phyloP scores from a whole-genome alignment of 1,284 basidiomycete genomes.

The Tylopilus sp. region DNA sequence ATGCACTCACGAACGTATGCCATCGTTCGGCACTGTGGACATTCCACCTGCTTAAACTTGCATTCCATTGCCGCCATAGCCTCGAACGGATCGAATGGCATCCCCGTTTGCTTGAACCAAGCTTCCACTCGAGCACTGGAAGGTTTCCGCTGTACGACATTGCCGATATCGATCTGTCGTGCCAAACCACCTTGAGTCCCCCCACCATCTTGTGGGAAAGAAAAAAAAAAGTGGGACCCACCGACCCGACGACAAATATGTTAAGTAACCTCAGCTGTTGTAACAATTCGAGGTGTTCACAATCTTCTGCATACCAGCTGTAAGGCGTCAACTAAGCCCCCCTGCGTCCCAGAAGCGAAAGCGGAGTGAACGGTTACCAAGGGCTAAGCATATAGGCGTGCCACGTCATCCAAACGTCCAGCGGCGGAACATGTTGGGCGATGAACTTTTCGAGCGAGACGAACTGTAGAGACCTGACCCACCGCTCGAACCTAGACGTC shows the following conservation, averaged over 20 bases:
- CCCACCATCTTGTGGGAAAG: neutral
- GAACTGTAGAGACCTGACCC: conserved; percentile 28
- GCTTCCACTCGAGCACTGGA: conserved; percentile 17
- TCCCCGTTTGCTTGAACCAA: conserved; percentile 33
- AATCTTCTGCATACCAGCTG: conserved; percentile 41
- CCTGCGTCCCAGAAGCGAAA: neutral
- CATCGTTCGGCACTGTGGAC: conserved; percentile 34
- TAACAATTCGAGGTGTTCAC: conserved; percentile 31
- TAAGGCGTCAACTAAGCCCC: neutral
- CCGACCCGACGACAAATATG: conserved; percentile 22
- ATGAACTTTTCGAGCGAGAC: conserved; percentile 29
- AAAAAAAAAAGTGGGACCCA: conserved; percentile 2
- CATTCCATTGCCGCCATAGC: conserved; percentile 23
- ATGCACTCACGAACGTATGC: conserved; percentile 31
- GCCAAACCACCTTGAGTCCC: neutral
- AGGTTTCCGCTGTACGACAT: conserved; percentile 19
- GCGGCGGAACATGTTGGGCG: conserved; percentile 34
- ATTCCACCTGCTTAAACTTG: conserved; percentile 26
- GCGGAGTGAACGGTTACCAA: conserved; percentile 21
- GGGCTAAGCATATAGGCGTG: conserved; percentile 43
- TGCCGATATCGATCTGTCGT: conserved; percentile 25
- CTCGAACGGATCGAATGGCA: conserved; percentile 36
- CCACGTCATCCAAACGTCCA: conserved; percentile 47
- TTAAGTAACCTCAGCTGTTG: conserved; percentile 21
- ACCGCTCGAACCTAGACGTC: conserved; percentile 34